These are phyloP conservation scores for Porphyrellus cyaneotinctus DNA, from an alignment of 768 basidiomycete genomes.

Conservation along the genomic window DNA sequence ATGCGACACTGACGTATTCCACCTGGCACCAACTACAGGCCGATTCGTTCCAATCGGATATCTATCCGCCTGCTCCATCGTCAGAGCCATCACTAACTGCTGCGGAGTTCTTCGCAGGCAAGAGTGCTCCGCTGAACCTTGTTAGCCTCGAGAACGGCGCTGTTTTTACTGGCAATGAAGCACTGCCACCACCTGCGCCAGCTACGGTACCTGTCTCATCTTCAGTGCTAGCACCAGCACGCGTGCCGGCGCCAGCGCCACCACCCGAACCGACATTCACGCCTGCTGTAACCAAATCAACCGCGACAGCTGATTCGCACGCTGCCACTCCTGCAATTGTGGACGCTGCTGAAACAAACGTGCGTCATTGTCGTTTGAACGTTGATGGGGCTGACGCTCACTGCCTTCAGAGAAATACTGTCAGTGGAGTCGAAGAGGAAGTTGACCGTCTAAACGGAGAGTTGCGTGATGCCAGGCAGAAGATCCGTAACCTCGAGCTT, in stretches of 20 bases:
- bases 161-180: slow-evolving; percentile 33
- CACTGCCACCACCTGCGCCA: slow-evolving; percentile 16
- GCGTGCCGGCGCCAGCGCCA: slow-evolving; percentile 20
- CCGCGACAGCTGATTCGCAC: slow-evolving; percentile 16
- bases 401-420: slow-evolving; percentile 11
- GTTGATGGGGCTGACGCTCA: neutral
- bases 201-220: slow-evolving; percentile 30
- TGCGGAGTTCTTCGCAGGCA: slow-evolving; percentile 85
- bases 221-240: slow-evolving; percentile 21
- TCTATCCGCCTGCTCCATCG: slow-evolving; percentile 90
- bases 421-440: slow-evolving; percentile 42
- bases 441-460: slow-evolving; percentile 60
- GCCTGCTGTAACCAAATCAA: slow-evolving; percentile 32
- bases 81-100: slow-evolving; percentile 75
- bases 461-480: slow-evolving; percentile 73
- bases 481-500: slow-evolving; percentile 79
- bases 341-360: slow-evolving; percentile 23
- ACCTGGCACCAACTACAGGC: slow-evolving; percentile 49
- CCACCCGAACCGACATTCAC: slow-evolving; percentile 35
- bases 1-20: neutral
- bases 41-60: slow-evolving; percentile 95
- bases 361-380: slow-evolving; percentile 21
- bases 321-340: neutral
- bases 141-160: slow-evolving; percentile 73
- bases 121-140: slow-evolving; percentile 70